Base-by-base conservation (phyloP, 2,329 filamentous ascomycete genomes). In the Aspergillus hortae region DNA sequence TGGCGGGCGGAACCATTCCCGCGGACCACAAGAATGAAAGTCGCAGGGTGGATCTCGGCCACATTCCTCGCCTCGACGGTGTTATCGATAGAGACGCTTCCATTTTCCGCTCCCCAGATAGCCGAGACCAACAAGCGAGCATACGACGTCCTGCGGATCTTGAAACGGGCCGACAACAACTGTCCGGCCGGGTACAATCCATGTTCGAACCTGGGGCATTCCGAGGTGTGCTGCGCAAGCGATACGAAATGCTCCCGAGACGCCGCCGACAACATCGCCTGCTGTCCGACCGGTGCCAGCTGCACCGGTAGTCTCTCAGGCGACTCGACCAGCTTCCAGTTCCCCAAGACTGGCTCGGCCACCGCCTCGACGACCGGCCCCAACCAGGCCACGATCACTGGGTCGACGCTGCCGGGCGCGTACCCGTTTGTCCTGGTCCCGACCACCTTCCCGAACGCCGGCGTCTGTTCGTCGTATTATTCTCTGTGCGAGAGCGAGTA, bases 191-290 rank as follows among this genome's bases (percentile, higher is more conserved):
- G 74, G 51, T 83, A 81, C 69, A 75, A 71, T 52, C 70, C 73
- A 41, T 86, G 83, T 68, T 70, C 71, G 30, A 73, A 74, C 53
- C 65, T 83, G 36, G 79, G 77, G 48, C 78, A 78, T 4, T 68
- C 78, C 2, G 74, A 74, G 36, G 74, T 82, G 49, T 86, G 83
- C 73, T 86, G 83, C 67, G 71, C 70, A 32, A 67, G 71, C 38
- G 74, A 72, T 45, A 76, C 80, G 19, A 72, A 76, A 51, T 86
- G 83, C 70, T 76, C 78, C 40, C 74, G 76, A 46, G 83, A 86
- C 66, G 67, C 69, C 38, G 79, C 76, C 35, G 76, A 81, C 49
- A 74, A 84, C 55, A 78, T 85, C 49, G 83, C 82, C 21, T 86
- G 83, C 73, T 86, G 83, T 68, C 82, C 82, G 0, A 74, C 69